Base-by-base conservation (phyloP, 1,139 yeast genomes). In the Yamadazyma diddensiae region DNA sequence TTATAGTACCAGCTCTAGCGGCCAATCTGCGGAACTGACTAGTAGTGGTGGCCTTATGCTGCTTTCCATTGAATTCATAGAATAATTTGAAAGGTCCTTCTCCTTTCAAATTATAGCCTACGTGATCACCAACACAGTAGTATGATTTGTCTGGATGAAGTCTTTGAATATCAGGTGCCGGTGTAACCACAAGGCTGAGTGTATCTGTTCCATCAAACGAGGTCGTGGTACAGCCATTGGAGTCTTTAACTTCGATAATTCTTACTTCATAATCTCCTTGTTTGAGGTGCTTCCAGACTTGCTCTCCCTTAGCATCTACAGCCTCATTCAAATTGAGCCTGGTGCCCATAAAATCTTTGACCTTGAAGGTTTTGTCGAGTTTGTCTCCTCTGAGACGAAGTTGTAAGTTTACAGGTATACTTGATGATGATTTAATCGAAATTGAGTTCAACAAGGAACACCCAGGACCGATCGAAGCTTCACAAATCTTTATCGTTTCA, bases 61-160 rank as follows among this genome's bases (percentile, higher is more conserved):
- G 57, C 26, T 68, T 62, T 3, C 73, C 82, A 45, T 85, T 82
- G 61, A 90, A 90, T 11, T 72, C 73, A 53, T 92, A 92, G 31
- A 68, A 74, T 3, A 94, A 73, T 1, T 70, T 71, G 55, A 86
- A 88, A 16, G 96, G 96, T 0, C 95, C 75, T 3, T 75, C 68
- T 4, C 98, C 98, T 10, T 76, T 74, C 39, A 92, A 58, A 39
- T 81, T 76, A 52, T 86, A 86, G 0, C 82, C 70, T 17, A 92
- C 76, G 43, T 85, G 83, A 41, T 92, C 97, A 3, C 98, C 98
- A 23, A 90, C 96, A 70, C 99, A 92, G 49, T 79, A 83, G 46
- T 65, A 53, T 2, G 73, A 69, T 20, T 62, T 59, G 14, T 57
- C 52, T 1, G 71, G 55, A 8, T 31, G 24, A 21, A 61, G 62